Conservation (phyloP, 2,329 filamentous ascomycete species). For the Aureobasidium sp. region DNA sequence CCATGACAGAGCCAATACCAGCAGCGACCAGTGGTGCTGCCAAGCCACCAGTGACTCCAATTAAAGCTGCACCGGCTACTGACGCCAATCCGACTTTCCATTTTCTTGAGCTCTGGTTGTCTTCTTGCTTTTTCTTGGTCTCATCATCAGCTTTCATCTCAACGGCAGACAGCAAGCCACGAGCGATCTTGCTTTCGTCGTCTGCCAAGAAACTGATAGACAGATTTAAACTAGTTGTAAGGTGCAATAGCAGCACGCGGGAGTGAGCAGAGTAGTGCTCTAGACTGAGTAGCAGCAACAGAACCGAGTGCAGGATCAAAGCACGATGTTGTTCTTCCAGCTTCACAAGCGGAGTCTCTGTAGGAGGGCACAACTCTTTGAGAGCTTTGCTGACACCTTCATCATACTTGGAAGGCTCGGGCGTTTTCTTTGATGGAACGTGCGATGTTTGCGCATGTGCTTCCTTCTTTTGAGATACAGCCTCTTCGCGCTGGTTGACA, state of each 20-base stretch:
- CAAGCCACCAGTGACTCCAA: conserved; percentile 74
- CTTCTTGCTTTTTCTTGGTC: conserved; percentile 62
- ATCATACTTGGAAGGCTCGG: conserved; percentile 21
- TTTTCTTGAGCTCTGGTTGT: conserved; percentile 59
- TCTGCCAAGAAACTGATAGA: conserved; percentile 26
- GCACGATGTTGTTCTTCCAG: conserved; percentile 31
- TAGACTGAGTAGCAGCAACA: conserved; percentile 33
- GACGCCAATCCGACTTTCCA: conserved; percentile 83
- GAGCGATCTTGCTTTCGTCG: conserved; percentile 61
- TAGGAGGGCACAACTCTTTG: conserved; percentile 29
- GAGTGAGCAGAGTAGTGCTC: conserved; percentile 34
- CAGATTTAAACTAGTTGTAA: conserved; percentile 30
- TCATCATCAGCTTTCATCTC: conserved; percentile 73
- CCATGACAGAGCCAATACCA: conserved; percentile 71
- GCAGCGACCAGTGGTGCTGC: conserved; percentile 70
- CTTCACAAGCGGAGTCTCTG: conserved; percentile 30
- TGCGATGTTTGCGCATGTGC: conserved; percentile 32
- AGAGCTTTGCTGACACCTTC: conserved; percentile 26
- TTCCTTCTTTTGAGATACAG: conserved; percentile 30
- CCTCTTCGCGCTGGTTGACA: conserved; percentile 33
- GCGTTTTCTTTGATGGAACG: conserved; percentile 16
- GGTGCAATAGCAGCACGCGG: conserved; percentile 28
- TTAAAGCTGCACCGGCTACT: conserved; percentile 78
- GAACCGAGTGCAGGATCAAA: conserved; percentile 31
- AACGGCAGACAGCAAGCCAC: conserved; percentile 67